Base-by-base conservation (phyloP, 768 basidiomycete genomes). In the Brasilioporus rufonigricans region DNA sequence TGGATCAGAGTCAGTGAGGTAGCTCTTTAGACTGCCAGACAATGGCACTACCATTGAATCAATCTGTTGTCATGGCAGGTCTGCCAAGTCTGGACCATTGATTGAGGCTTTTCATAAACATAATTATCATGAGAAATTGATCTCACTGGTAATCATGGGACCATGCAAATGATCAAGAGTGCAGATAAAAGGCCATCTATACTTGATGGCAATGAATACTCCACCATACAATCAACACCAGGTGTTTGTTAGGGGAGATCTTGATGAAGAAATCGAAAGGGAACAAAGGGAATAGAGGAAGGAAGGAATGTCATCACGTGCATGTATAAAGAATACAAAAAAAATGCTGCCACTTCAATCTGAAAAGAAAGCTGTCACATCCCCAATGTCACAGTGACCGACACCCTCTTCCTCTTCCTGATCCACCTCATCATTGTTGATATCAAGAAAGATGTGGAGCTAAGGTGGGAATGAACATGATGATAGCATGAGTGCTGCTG, bases 401-500 rank as follows among this genome's bases (percentile, higher is more conserved):
- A n/a, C n/a, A 4, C 46, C 38, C 24, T 27, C 51, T 29, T 23
- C 52, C 11, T 46, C 50, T 5, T 32, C 48, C n/a, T 2, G 6
- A 9, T 32, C 48, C 16, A 1, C 52, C 13, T 26, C 16, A 5
- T 45, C 18, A 2, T 52, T 59, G 5, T 57, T 55, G 14, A 65
- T 44, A 12, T 64, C 63, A 10, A 64, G 44, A 45, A 62, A 51
- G 31, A 64, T 41, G 33, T 60, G 53, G 32, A 64, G 52, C 4
- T 14, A 26, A 5, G 52, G 23, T 1, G 60, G 55, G 12, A 65
- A 43, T 14, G 48, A 41, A 26, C 35, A 19, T 4, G 50, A 43
- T 3, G 52, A 46, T 8, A 65, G 50, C 19, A 38, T 55, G 16
- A 52, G 29, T 1, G 54, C 53, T 7, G 32, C 26, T 6, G 26